Conservation (phyloP, 768 basidiomycete species). For the Mycena vulgaris region DNA sequence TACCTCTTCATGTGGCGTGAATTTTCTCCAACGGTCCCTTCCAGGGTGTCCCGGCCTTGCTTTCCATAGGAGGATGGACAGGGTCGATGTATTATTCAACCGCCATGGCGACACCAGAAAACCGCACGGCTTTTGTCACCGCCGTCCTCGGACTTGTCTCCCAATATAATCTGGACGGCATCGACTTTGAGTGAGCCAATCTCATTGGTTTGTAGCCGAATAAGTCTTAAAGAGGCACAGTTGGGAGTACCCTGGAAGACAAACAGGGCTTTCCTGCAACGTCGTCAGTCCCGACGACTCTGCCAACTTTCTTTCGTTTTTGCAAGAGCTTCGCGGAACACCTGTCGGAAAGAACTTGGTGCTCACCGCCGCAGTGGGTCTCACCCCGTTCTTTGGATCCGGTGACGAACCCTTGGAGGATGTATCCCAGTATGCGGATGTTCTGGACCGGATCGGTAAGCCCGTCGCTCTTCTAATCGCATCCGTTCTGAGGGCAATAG, state of each 20-base stretch:
- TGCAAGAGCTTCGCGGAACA: constrained; percentile 76
- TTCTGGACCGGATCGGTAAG: constrained; percentile 81
- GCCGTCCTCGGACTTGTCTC: constrained; percentile 65
- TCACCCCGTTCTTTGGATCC: constrained; percentile 75
- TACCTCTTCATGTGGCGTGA: constrained; percentile 42
- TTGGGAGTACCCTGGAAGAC: constrained; percentile 87
- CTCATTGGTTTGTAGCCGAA: constrained; percentile 16
- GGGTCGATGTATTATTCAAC: constrained; percentile 76
- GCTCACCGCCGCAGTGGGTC: constrained; percentile 80
- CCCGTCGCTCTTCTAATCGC: background rate
- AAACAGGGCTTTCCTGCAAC: constrained; percentile 81
- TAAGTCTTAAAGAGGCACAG: constrained; percentile 50
- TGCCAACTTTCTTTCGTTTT: constrained; percentile 83
- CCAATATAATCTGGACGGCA: constrained; percentile 69
- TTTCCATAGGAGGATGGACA: constrained; percentile 80
- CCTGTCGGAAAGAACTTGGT: constrained; percentile 70
- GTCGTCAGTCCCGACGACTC: constrained; percentile 74
- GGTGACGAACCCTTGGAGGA: constrained; percentile 71
- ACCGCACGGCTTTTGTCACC: constrained; percentile 72
- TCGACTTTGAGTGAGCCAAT: constrained; percentile 75
- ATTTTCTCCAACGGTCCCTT: background rate
- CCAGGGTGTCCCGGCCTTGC: constrained; percentile 69
- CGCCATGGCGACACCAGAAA: constrained; percentile 66
- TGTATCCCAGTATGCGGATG: constrained; percentile 75
- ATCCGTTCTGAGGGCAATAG: constrained; percentile 21